Evolutionary conservation across 148 eudicot genomes (phyloP).

Genomic region (Pharnaceum exiguum): DNA sequence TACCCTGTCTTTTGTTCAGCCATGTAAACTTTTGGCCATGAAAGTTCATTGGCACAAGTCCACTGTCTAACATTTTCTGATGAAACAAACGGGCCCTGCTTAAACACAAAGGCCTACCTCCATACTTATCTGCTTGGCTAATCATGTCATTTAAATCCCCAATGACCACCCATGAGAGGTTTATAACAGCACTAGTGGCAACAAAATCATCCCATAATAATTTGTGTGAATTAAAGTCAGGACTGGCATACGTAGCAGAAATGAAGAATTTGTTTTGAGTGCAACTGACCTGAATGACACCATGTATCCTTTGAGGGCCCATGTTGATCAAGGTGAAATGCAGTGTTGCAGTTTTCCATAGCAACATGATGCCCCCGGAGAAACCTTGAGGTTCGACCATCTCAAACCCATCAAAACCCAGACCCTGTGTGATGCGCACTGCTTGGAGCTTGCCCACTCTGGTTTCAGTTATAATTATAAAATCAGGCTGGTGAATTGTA

Average conservation of each 20-base stretch:
- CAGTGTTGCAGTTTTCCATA: neutral
- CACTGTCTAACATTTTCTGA: too few species aligned
- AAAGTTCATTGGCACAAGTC: too few species aligned
- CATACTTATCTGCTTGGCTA: neutral
- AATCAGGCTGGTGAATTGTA: neutral
- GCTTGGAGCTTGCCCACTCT: too few species aligned
- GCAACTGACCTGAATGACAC: neutral
- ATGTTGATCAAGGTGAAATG: neutral
- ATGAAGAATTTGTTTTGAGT: neutral
- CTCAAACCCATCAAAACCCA: neutral
- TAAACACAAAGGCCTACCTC: neutral
- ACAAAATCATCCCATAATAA: neutral
- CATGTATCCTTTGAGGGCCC: neutral
- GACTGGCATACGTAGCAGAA: neutral
- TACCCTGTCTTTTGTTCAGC: too few species aligned
- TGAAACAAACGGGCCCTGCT: too few species aligned
- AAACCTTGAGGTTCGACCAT: neutral
- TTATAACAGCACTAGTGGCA: neutral
- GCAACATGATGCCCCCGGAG: neutral
- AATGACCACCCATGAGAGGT: neutral
- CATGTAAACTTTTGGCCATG: too few species aligned
- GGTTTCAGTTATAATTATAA: neutral
- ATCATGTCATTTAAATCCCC: neutral
- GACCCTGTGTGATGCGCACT: neutral
- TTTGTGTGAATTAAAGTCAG: neutral